Evolutionary conservation across 78 protist genomes (phyloP), one percentile per base, ranked within the genome.

Genomic region (Goniomonas avonlea): DNA sequence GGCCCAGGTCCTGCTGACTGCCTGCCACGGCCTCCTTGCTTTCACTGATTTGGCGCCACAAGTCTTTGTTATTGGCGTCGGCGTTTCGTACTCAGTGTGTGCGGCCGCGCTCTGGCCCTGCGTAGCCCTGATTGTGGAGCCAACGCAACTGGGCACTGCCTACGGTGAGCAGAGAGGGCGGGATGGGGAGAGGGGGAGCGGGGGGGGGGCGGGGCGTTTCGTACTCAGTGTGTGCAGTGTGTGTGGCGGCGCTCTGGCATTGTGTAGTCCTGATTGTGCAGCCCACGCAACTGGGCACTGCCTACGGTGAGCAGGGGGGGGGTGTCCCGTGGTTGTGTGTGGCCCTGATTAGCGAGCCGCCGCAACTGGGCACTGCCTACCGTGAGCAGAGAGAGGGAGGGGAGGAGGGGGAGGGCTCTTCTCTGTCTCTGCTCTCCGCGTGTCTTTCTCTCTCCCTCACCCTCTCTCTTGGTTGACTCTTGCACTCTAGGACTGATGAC

Each of bases 21-120:
- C n/a, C n/a, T n/a, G n/a, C n/a, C n/a, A n/a, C n/a, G n/a, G n/a
- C n/a, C n/a, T n/a, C n/a, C n/a, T n/a, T n/a, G n/a, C n/a, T n/a
- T n/a, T n/a, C n/a, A n/a, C n/a, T n/a, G 18, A 31, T 25, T 63
- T 63, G 47, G 23, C 65, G 21, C 61, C 80, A 4, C 0, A 25
- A 15, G 41, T 35, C 9, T 31, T 29, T 9, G 43, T 75, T 27
- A 69, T 48, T 9, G 35, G 55, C 13, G 38, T 75, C 59, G 73
- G 81, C 25, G 9, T 77, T 41, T 5, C 29, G 37, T 77, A 61
- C 61, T 77, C 81, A n/a, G 31, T 77, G 39, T 59, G 61, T 31
- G 81, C 65, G 27, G 37, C 81, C 31, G 70, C 73, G 32, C 59
- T 77, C 43, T 76, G 81, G 81, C 81, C 81, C n/a, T 40, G 43